Conservation (phyloP, 179 eudicot genomes). For the Silene coronaria region DNA sequence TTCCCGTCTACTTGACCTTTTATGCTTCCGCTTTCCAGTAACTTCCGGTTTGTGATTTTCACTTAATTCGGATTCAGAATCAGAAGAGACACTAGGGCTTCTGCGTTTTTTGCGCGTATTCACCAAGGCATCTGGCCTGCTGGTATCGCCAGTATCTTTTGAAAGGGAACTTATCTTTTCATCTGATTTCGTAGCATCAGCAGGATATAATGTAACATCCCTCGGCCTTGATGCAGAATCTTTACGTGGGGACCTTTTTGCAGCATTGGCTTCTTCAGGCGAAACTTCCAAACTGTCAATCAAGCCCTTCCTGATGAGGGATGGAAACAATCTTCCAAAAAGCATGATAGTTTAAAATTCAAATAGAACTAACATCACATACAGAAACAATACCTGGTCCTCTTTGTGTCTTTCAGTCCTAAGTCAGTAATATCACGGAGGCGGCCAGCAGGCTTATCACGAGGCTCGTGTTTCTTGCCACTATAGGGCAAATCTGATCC, state of each 20-base stretch:
- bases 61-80: conserved; percentile 54
- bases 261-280: conserved; percentile 29
- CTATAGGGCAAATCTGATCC: conserved; percentile 24
- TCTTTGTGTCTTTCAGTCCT: conserved; percentile 35
- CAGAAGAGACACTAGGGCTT: conserved; percentile 43
- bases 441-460: conserved; percentile 32
- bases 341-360: neutral
- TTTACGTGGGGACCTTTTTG: conserved; percentile 32
- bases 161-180: conserved; percentile 34
- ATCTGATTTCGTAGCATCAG: conserved; percentile 28
- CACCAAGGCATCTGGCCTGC: conserved; percentile 28
- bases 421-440: conserved; percentile 26
- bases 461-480: conserved; percentile 30
- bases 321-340: neutral
- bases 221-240: conserved; percentile 24
- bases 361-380: conserved; percentile 2
- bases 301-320: conserved; percentile 6
- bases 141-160: conserved; percentile 37
- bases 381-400: conserved; percentile 35
- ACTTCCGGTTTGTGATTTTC: conserved; percentile 41
- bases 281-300: conserved; percentile 40
- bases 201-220: conserved; percentile 20
- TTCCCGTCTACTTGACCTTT: conserved; percentile 52
- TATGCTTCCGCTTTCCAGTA: conserved; percentile 65
- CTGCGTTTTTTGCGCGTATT: conserved; percentile 37